Conservation (phyloP, 2,329 filamentous ascomycete genomes). For the Diaporthe nobilis region DNA sequence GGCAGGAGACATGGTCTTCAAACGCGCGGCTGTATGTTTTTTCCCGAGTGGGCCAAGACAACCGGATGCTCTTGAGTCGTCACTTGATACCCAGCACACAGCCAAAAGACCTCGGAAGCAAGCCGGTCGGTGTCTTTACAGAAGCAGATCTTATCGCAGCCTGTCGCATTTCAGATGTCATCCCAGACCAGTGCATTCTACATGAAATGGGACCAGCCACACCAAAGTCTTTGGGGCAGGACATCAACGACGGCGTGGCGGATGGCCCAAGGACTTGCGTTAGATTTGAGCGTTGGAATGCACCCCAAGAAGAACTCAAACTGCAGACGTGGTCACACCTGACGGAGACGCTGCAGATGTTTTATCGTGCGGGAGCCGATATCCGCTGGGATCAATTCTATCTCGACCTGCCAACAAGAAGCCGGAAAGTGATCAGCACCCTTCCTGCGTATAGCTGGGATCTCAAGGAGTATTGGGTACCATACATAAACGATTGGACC, state of each 20-base stretch:
- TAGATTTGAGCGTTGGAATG: fast-evolving
- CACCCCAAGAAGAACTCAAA: too few species aligned
- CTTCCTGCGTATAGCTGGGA: constrained; percentile 27
- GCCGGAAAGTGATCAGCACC: constrained; percentile 63
- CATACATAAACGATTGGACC: constrained; percentile 19
- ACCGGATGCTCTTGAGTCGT: background rate
- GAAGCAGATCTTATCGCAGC: background rate
- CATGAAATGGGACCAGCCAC: background rate
- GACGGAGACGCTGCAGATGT: background rate
- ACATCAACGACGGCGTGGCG: background rate
- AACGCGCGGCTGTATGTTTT: background rate
- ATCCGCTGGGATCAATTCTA: background rate
- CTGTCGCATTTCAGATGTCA: background rate
- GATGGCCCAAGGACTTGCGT: fast-evolving
- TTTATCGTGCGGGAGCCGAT: background rate
- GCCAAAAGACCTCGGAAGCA: too few species aligned
- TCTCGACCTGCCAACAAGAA: background rate
- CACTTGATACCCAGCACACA: background rate
- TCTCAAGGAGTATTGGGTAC: constrained; percentile 26
- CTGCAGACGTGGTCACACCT: background rate
- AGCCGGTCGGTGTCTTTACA: too few species aligned
- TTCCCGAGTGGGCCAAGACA: background rate
- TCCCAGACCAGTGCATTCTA: background rate
- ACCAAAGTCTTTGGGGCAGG: fast-evolving
- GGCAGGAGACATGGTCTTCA: background rate